Percentiles rank a stretch among this genome's conserved stretches.
These are phyloP conservation scores for Ustilago loliicola DNA, from an alignment of 1,284 basidiomycete genomes.

Conservation along the genomic window DNA sequence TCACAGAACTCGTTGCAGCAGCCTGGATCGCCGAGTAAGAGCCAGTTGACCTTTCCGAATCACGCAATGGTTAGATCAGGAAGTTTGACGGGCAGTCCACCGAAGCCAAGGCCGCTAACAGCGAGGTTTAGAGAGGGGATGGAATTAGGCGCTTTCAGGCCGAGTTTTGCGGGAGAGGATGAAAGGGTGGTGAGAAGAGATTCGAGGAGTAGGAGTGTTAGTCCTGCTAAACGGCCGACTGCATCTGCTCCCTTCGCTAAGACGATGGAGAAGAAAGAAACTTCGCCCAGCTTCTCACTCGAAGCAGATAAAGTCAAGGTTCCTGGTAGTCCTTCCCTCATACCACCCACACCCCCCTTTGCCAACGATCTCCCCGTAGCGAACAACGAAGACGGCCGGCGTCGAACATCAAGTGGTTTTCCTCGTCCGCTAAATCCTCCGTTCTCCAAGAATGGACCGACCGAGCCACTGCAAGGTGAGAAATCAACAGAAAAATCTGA, in stretches of 20 bases:
- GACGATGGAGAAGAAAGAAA: background rate
- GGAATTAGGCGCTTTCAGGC: constrained; percentile 55
- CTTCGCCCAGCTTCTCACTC: constrained; percentile 2
- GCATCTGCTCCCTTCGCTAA: background rate
- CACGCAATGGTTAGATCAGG: constrained; percentile 28
- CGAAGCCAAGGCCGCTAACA: constrained; percentile 55
- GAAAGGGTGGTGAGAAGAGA: constrained; percentile 27
- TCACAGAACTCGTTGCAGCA: constrained; percentile 7
- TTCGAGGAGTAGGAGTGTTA: constrained; percentile 56
- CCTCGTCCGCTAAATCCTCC: constrained; percentile 34
- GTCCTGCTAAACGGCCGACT: constrained; percentile 39
- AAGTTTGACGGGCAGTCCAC: constrained; percentile 45
- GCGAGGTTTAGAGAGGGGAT: constrained; percentile 52
- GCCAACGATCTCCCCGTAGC: background rate
- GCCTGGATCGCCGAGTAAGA: constrained; percentile 15
- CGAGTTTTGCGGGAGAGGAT: constrained; percentile 20
- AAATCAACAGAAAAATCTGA: constrained; percentile 13
- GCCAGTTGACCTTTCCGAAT: constrained; percentile 15
- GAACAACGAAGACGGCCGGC: background rate
- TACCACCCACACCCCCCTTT: too few species aligned
- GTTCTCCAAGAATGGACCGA: constrained; percentile 3
- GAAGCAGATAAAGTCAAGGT: constrained; percentile 36
- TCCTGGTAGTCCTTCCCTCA: constrained; percentile 26
- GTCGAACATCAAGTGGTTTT: constrained; percentile 29
- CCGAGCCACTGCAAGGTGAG: constrained; percentile 19